phyloP scores from a whole-genome alignment of 2,329 filamentous ascomycete species.

The Aspergillus melleus region DNA sequence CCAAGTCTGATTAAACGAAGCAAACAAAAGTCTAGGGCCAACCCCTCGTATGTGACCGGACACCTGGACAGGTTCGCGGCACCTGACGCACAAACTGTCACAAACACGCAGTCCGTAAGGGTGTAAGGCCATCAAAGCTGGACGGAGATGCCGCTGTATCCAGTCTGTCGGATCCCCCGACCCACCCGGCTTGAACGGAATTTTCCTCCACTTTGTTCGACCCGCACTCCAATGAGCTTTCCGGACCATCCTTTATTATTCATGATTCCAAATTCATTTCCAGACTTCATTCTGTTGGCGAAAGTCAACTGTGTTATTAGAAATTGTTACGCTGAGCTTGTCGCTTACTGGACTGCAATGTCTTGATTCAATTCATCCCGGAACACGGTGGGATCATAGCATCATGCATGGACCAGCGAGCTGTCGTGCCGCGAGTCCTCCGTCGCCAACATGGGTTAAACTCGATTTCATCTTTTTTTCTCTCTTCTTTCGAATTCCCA shows the following conservation, averaged over 20 bases:
- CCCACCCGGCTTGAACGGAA: conserved; percentile 19
- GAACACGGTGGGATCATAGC: neutral
- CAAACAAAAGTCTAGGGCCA: neutral
- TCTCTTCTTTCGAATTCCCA: neutral
- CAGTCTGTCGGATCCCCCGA: conserved; percentile 24
- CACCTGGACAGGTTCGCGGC: no score
- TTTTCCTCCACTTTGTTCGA: conserved; percentile 18
- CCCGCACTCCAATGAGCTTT: conserved; percentile 6
- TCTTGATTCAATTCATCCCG: no score
- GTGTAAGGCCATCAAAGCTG: neutral
- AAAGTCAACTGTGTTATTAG: neutral
- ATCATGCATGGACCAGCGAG: neutral
- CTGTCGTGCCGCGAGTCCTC: no score
- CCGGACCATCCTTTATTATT: neutral
- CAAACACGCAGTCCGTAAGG: neutral
- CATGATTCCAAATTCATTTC: conserved; percentile 5
- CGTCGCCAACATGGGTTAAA: no score
- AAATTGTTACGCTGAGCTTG: neutral
- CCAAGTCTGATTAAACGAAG: neutral
- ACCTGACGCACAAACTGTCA: neutral
- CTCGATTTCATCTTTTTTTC: no score
- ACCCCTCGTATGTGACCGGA: neutral
- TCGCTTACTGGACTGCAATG: no score
- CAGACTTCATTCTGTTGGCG: neutral
- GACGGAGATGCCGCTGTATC: conserved; percentile 18